Conservation (phyloP, 1,284 basidiomycete species). For the Malassezia slooffiae region DNA sequence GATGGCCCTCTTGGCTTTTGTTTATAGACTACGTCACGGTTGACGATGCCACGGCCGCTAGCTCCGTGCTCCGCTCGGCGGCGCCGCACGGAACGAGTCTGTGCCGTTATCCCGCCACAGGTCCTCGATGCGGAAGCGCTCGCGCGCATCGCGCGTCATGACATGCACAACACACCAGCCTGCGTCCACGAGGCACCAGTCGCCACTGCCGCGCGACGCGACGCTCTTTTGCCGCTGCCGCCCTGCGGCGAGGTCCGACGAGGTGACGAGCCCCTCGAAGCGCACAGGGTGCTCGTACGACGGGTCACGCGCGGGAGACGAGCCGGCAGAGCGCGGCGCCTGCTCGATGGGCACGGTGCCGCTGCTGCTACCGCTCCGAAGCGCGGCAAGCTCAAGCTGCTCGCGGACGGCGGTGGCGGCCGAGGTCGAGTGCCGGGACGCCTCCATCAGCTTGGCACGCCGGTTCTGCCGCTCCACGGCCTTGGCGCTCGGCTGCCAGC, state of each 20-base stretch:
- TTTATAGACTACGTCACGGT: no score
- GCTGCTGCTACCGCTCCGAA: no score
- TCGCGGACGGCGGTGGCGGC: conserved; percentile 1
- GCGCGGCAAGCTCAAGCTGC: conserved; percentile 8
- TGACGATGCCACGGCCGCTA: no score
- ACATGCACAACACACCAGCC: conserved; percentile 46
- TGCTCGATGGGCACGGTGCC: conserved; percentile 4
- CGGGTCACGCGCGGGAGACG: not conserved
- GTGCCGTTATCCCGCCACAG: conserved; percentile 25
- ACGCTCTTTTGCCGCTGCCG: conserved; percentile 16
- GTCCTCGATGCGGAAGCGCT: conserved; percentile 36
- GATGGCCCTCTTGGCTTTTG: no score
- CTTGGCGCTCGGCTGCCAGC: conserved; percentile 4
- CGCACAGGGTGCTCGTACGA: conserved; percentile 21
- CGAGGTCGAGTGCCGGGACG: not conserved
- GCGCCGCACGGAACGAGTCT: not conserved
- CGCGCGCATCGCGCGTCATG: conserved; percentile 35
- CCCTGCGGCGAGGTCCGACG: conserved; percentile 19
- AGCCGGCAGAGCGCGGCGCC: not conserved
- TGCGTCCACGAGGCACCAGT: conserved; percentile 44
- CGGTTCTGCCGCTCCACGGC: conserved; percentile 11
- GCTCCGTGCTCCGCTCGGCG: no score
- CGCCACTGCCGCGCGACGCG: conserved; percentile 34
- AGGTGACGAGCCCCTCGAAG: conserved; percentile 35
- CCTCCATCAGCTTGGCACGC: conserved; percentile 3